Evolutionary conservation across 192 early-diverging fungal species (phyloP).

Genomic region (Coemansia sp.): DNA sequence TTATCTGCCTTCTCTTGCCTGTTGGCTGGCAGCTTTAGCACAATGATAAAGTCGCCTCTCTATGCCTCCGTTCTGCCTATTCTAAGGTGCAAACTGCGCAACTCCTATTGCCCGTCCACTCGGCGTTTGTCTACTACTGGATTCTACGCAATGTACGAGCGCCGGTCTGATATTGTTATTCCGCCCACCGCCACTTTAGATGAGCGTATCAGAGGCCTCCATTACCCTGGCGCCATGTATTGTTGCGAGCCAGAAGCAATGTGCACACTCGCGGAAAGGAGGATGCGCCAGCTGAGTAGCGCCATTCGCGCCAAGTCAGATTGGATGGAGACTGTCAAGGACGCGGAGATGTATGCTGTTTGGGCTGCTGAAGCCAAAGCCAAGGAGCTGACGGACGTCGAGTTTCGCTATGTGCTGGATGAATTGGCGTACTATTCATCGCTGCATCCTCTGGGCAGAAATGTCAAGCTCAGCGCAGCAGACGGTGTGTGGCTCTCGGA

Average conservation of each 20-base stretch:
- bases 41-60: too few species aligned
- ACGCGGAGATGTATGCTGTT: slow-evolving; percentile 20
- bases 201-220: not conserved
- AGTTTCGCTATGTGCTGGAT: slow-evolving; percentile 43
- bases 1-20: too few species aligned
- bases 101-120: too few species aligned
- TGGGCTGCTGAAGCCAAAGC: slow-evolving; percentile 22
- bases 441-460: slow-evolving; percentile 21
- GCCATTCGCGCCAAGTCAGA: slow-evolving; percentile 54
- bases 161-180: not conserved
- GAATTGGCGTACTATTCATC: slow-evolving; percentile 46
- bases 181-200: not conserved
- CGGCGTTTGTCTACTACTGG: not conserved
- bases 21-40: too few species aligned
- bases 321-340: slow-evolving; percentile 43
- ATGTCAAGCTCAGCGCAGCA: slow-evolving; percentile 21
- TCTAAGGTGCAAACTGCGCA: too few species aligned
- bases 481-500: slow-evolving; percentile 50
- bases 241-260: not conserved
- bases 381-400: slow-evolving; percentile 35
- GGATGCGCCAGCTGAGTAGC: slow-evolving; percentile 31
- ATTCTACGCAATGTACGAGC: not conserved
- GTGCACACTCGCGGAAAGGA: slow-evolving; percentile 20
- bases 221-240: slow-evolving; percentile 16
- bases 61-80: too few species aligned